Percentiles rank a stretch among this genome's conserved stretches.
These are phyloP conservation scores for Rhodamnia rubescens DNA, from an alignment of 345 rosid genomes.

Conservation along the genomic window DNA sequence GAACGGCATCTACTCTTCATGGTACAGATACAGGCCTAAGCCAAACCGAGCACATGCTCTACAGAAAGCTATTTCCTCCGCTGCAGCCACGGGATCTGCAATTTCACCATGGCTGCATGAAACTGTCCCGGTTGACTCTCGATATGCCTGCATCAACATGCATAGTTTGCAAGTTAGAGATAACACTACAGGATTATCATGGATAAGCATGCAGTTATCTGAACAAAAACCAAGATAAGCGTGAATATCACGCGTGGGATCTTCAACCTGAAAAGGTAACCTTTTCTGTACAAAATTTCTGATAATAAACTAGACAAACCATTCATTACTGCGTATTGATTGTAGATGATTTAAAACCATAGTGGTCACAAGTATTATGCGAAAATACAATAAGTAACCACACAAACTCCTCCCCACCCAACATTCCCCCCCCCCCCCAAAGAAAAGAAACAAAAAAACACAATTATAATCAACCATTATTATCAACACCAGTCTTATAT, in stretches of 20 bases:
- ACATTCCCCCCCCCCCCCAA: neutral
- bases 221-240: neutral
- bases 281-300: neutral
- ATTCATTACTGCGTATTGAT: neutral
- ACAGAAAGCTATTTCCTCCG: conserved; percentile 96
- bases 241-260: neutral
- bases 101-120: conserved; percentile 23
- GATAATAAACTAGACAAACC: neutral
- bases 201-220: neutral
- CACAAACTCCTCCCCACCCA: neutral
- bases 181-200: neutral
- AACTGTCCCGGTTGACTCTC: conserved; percentile 85
- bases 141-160: conserved; percentile 55
- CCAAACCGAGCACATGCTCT: conserved; percentile 95
- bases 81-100: conserved; percentile 73
- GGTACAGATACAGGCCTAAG: conserved; percentile 85
- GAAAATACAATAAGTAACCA: neutral
- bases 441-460: neutral
- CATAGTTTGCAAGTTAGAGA: neutral
- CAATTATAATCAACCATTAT: neutral
- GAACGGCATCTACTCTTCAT: conserved; percentile 40
- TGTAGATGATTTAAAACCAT: neutral
- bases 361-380: neutral
- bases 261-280: neutral
- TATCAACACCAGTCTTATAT: neutral